phyloP scores from a whole-genome alignment of 2,329 filamentous ascomycete species.

The Trichophyton verrucosum region DNA sequence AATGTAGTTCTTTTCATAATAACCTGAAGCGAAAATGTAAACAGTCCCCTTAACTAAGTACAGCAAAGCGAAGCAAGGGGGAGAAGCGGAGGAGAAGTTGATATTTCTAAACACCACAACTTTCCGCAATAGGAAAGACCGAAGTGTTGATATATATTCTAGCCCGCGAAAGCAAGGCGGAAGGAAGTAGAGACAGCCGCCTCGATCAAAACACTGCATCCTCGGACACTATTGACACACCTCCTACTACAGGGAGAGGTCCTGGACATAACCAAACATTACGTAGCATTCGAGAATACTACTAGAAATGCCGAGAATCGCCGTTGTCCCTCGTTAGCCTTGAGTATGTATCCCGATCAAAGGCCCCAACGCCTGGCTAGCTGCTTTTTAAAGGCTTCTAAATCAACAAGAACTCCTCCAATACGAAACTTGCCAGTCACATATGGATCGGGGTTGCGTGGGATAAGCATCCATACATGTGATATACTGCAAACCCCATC shows the following conservation, averaged over 20 bases:
- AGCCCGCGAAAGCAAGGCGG: not conserved
- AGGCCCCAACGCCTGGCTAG: not conserved
- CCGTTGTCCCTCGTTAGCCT: not conserved
- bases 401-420: not conserved
- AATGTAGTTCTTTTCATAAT: too few relatives aligned
- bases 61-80: not conserved
- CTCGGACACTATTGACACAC: too few relatives aligned
- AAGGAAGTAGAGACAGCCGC: not conserved
- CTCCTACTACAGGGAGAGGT: too few relatives aligned
- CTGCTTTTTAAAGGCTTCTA: not conserved
- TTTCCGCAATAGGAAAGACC: not conserved
- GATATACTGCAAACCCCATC: conserved; percentile 8
- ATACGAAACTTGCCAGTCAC: not conserved
- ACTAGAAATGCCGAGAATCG: not conserved
- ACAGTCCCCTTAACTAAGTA: too few relatives aligned
- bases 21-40: too few relatives aligned
- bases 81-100: not conserved
- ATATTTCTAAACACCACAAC: not conserved
- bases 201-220: too few relatives aligned
- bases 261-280: too few relatives aligned
- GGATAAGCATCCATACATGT: conserved; percentile 9
- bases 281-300: not conserved
- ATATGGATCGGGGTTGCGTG: not conserved
- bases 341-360: not conserved
- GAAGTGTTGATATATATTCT: not conserved